phyloP scores from a whole-genome alignment of 192 early-diverging fungal species.

The Thamnidium elegans region DNA sequence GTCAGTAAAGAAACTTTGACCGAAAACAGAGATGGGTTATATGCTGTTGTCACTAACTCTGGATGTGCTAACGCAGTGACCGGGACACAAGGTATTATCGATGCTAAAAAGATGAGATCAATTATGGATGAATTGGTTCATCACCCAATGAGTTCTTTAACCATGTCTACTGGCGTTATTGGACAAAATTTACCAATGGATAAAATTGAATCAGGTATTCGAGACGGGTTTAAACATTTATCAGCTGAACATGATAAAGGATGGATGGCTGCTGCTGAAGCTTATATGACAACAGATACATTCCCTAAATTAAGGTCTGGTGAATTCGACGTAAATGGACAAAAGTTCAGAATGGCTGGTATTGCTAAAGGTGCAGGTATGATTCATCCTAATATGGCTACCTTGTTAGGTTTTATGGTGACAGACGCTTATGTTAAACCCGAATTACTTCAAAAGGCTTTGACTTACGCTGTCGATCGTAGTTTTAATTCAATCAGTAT shows the following conservation, averaged over 20 bases:
- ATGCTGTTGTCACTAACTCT: conserved; percentile 75
- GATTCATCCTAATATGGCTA: conserved; percentile 99
- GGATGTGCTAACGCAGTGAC: conserved; percentile 98
- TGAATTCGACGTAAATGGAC: conserved; percentile 44
- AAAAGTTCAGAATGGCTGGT: conserved; percentile 80
- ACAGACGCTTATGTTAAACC: conserved; percentile 77
- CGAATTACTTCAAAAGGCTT: conserved; percentile 63
- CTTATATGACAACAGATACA: conserved; percentile 97
- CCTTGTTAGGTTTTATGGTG: conserved; percentile 81
- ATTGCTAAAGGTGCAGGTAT: conserved; percentile 97
- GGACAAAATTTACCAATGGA: conserved; percentile 86
- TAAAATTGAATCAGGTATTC: conserved; percentile 73
- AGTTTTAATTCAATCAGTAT: conserved; percentile 95
- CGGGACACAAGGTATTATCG: conserved; percentile 73
- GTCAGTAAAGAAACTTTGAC: conserved; percentile 66
- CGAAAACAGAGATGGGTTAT: conserved; percentile 38
- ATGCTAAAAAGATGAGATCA: conserved; percentile 70
- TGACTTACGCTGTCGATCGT: conserved; percentile 79
- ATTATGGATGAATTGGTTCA: conserved; percentile 55
- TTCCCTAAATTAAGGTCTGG: conserved; percentile 88
- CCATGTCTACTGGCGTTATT: conserved; percentile 98
- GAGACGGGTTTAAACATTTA: conserved; percentile 36
- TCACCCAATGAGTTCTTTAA: conserved; percentile 47
- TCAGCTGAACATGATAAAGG: conserved; percentile 54
- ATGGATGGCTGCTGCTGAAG: conserved; percentile 81